phyloP scores from a whole-genome alignment of 345 rosid genomes.

The Citropsis articulata region DNA sequence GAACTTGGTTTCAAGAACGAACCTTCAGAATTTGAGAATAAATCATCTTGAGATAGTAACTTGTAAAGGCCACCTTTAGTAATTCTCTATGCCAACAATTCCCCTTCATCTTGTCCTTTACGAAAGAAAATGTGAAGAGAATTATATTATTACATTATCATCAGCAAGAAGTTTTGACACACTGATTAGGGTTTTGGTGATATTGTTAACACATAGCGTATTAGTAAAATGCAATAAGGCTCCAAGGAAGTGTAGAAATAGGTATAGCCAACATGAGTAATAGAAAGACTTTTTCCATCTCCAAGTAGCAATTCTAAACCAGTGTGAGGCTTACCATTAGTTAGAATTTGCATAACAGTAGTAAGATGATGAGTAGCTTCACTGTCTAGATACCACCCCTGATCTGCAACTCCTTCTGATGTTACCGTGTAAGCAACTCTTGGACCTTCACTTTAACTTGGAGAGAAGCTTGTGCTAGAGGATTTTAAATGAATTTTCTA shows the following conservation, averaged over 20 bases:
- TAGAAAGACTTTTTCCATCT: neutral
- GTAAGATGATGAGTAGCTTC: neutral
- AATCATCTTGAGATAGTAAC: neutral
- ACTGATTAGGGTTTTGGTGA: neutral
- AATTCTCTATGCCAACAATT: neutral
- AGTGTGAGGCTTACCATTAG: neutral
- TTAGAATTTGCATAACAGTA: neutral
- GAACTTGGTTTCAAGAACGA: no score
- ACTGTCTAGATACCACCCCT: neutral
- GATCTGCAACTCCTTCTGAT: no score
- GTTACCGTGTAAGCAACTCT: no score
- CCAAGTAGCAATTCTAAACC: accelerated
- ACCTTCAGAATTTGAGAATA: neutral
- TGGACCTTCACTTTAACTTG: no score
- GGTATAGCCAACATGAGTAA: neutral
- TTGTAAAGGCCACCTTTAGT: neutral
- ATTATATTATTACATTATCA: neutral
- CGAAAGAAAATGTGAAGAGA: neutral
- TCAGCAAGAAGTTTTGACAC: neutral
- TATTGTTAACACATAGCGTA: neutral
- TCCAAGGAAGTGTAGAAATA: neutral
- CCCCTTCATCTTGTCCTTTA: neutral
- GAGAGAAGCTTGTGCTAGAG: no score
- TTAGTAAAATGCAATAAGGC: neutral
- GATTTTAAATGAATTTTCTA: no score